Evolutionary conservation across 139 green algal species (phyloP).

Genomic region (Chlamydomonas sphaeroides): DNA sequence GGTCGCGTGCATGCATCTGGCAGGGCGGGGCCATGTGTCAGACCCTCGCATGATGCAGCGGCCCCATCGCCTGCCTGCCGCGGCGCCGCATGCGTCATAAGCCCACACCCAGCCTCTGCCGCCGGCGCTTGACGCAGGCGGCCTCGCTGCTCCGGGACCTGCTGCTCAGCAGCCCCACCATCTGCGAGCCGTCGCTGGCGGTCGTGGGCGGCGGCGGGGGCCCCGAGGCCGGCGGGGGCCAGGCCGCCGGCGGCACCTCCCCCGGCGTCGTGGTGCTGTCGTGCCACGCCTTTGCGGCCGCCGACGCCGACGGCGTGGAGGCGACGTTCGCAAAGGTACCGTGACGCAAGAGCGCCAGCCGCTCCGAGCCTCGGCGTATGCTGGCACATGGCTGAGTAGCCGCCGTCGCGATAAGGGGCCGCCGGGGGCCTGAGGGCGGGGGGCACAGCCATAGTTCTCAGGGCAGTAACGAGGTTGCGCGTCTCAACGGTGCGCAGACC

Average conservation of each 20-base stretch:
- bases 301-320: not conserved
- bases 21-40: too few relatives aligned
- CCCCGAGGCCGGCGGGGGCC: not conserved
- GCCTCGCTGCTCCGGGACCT: not conserved
- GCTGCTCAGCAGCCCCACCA: not conserved
- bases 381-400: too few relatives aligned
- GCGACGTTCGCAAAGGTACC: conserved; percentile 21
- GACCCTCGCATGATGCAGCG: too few relatives aligned
- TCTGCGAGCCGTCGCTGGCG: not conserved
- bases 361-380: too few relatives aligned
- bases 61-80: too few relatives aligned
- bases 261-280: conserved; percentile 11
- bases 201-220: not conserved
- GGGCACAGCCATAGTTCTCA: too few relatives aligned
- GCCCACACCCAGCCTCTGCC: not conserved
- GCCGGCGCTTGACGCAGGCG: too few relatives aligned
- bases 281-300: conserved; percentile 1
- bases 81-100: not conserved
- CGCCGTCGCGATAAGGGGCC: not conserved
- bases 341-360: too few relatives aligned
- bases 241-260: not conserved
- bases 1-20: not conserved
- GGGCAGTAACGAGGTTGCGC: not conserved
- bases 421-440: too few relatives aligned
- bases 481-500: not conserved